Conservation (phyloP, 1,284 basidiomycete genomes). For the Fomitopsis schrenkii region DNA sequence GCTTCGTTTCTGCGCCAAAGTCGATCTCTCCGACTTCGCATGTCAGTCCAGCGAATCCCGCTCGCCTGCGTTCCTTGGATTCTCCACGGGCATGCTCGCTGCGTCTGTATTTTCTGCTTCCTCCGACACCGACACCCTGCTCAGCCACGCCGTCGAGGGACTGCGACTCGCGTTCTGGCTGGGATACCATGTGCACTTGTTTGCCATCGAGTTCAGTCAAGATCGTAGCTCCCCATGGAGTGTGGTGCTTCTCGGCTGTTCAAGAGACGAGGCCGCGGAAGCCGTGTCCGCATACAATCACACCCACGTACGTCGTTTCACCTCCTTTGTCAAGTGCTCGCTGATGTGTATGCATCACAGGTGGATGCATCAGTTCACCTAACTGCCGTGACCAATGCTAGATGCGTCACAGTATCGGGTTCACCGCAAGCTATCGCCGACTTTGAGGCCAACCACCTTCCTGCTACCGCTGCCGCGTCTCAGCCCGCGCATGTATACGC, state of each 20-base stretch:
- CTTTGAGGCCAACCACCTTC: conserved; percentile 36
- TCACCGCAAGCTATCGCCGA: conserved; percentile 42
- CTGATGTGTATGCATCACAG: background rate
- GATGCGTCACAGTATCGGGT: conserved; percentile 54
- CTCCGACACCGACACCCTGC: conserved; percentile 34
- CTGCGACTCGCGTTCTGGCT: conserved; percentile 58
- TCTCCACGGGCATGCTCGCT: conserved; percentile 59
- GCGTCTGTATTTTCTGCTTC: conserved; percentile 53
- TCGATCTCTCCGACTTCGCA: background rate
- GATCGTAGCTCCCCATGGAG: background rate
- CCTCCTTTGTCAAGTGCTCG: background rate
- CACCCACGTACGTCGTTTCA: background rate
- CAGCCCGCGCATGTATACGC: conserved; percentile 43
- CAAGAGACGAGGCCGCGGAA: background rate
- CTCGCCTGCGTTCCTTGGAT: conserved; percentile 43
- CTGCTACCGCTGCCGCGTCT: conserved; percentile 24
- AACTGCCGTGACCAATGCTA: conserved; percentile 45
- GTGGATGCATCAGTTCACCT: conserved; percentile 35
- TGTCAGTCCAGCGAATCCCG: conserved; percentile 18
- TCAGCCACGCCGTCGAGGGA: conserved; percentile 43
- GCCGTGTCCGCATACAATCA: background rate
- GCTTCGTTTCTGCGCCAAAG: conserved; percentile 42
- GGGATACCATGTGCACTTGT: conserved; percentile 46
- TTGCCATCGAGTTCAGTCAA: conserved; percentile 17
- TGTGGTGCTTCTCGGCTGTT: background rate